A percentile compares a stretch with the other conserved stretches of the same genome.
These are phyloP conservation scores for Picea glauca DNA, from an alignment of 75 land plant genomes.

Conservation along the genomic window DNA sequence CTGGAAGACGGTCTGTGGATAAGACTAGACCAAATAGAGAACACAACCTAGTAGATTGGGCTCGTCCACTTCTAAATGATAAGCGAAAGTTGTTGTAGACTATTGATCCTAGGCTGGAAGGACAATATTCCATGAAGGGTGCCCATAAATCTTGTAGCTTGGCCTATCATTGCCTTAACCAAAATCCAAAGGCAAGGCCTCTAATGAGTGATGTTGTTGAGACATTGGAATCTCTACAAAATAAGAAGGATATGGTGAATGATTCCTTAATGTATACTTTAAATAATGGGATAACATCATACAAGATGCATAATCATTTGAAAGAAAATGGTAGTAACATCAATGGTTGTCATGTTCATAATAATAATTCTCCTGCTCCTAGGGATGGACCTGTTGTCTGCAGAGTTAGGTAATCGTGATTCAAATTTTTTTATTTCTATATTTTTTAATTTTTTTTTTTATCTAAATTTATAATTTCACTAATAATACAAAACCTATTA, in stretches of 20 bases:
- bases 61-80: conserved; percentile 40
- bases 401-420: neutral
- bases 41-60: conserved; percentile 52
- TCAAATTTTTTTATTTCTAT: neutral
- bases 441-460: too few relatives aligned
- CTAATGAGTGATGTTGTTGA: conserved; percentile 30
- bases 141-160: conserved; percentile 31
- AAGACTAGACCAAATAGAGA: conserved; percentile 38
- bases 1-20: conserved; percentile 57
- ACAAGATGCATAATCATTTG: neutral
- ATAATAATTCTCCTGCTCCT: neutral
- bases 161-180: conserved; percentile 38
- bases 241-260: conserved; percentile 14
- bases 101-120: conserved; percentile 49
- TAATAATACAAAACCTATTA: too few relatives aligned
- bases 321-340: neutral
- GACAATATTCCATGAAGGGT: conserved; percentile 54
- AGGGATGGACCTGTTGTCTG: conserved; percentile 7
- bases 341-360: neutral
- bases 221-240: conserved; percentile 18
- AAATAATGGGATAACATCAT: conserved; percentile 4
- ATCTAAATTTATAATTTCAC: too few relatives aligned
- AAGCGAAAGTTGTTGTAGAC: conserved; percentile 34
- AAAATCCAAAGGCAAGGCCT: conserved; percentile 23
- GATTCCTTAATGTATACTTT: conserved; percentile 1